Evolutionary conservation across 768 basidiomycete species (phyloP).

Genomic region (Termitomyces sp.): DNA sequence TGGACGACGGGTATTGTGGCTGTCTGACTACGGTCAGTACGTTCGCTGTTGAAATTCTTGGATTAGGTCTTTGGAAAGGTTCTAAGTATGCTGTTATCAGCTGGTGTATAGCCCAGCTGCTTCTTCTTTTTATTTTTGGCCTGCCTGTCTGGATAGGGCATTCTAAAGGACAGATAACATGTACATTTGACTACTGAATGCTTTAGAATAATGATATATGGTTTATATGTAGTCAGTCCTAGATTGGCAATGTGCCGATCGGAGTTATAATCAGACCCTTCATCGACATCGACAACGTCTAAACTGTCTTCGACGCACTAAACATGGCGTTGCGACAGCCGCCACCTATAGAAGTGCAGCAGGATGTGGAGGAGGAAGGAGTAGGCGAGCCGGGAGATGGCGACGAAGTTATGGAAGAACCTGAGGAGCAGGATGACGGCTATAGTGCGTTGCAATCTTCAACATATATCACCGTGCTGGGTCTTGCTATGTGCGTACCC

Average conservation of each 20-base stretch:
- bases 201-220: background rate
- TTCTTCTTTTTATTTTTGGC: constrained; percentile 71
- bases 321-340: constrained; percentile 34
- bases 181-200: constrained; percentile 31
- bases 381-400: constrained; percentile 53
- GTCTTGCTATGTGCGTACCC: background rate
- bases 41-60: constrained; percentile 74
- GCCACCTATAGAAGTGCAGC: constrained; percentile 36
- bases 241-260: constrained; percentile 17
- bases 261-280: constrained; percentile 29
- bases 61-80: constrained; percentile 50
- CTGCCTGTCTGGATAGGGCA: constrained; percentile 47
- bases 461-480: constrained; percentile 8
- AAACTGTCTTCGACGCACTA: constrained; percentile 6
- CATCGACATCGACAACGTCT: constrained; percentile 19
- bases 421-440: constrained; percentile 68
- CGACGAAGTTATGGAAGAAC: constrained; percentile 81
- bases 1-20: constrained; percentile 91
- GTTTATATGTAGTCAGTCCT: background rate
- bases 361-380: constrained; percentile 59
- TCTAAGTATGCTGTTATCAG: constrained; percentile 67
- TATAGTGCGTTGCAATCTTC: constrained; percentile 60
- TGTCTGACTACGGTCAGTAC: constrained; percentile 94
- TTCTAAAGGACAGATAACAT: constrained; percentile 40
- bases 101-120: constrained; percentile 61